Percentiles rank a stretch among this genome's conserved stretches.
Conservation (phyloP, 345 rosid species). For the Eucalyptus curtisii region DNA sequence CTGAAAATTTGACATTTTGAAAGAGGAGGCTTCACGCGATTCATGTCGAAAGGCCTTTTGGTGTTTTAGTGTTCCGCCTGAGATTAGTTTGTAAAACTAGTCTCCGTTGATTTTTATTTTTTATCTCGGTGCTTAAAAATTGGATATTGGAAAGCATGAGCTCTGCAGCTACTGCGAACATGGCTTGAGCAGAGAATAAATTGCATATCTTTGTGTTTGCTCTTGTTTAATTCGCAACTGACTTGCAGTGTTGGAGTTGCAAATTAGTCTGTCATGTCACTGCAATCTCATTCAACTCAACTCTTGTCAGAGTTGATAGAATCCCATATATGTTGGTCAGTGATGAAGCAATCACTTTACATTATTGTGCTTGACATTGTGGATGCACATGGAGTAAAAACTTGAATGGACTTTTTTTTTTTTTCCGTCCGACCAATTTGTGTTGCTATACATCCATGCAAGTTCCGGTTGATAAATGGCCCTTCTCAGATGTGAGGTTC, state of each 20-base stretch:
- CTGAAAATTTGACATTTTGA: not conserved
- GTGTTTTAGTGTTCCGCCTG: not conserved
- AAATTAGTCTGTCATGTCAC: not conserved
- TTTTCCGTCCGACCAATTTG: not conserved
- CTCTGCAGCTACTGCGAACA: not conserved
- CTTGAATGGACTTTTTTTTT: not conserved
- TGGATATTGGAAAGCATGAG: not conserved
- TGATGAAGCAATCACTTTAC: not conserved
- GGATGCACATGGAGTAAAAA: not conserved
- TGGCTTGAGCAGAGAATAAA: not conserved
- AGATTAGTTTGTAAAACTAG: no score
- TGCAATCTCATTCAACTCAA: not conserved
- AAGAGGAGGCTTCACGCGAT: rapidly evolving
- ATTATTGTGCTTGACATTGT: not conserved
- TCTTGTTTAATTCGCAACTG: not conserved
- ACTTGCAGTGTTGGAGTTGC: not conserved
- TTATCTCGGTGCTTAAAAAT: not conserved
- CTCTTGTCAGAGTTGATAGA: not conserved
- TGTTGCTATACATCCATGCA: not conserved
- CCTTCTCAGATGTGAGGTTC: not conserved
- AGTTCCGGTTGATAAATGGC: not conserved
- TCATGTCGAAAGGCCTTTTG: not conserved
- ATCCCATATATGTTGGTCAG: not conserved
- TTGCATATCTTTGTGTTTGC: not conserved
- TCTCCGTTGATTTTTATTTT: not conserved